Evolutionary conservation across 768 basidiomycete species (phyloP), one percentile per base, ranked within the genome.

Genomic region (Cantharellus anzutake): DNA sequence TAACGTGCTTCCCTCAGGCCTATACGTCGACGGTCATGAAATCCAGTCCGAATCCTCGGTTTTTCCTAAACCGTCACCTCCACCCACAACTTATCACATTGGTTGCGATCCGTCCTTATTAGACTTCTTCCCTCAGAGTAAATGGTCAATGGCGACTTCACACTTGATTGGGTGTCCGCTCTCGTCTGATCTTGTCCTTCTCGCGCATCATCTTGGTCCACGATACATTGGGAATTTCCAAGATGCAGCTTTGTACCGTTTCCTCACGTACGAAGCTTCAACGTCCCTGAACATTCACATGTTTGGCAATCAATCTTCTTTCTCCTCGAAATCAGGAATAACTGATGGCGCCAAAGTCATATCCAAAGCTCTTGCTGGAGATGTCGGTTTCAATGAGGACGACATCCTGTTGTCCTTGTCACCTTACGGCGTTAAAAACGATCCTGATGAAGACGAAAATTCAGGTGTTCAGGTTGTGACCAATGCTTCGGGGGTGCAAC

Each of bases 231-330:
- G 80, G 29, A 81, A 80, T 51, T 87, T 89, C 68, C 87, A 88
- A 67, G 84, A 87, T 55, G 67, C 76, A 2, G 14, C 52, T 0
- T 75, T 90, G 41, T 73, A 80, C 63, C 81, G 78, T 51, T 89
- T 89, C 67, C 71, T 91, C 55, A 92, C 88, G 0, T 92, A 91
- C 68, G 84, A 88, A 64, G 84, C 85, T 0, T 80, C 83, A 3
- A 87, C 88, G 0, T 86, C 86, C 0, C 74, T 91, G 58, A 89
- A 86, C 66, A 86, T 91, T 74, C 80, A 81, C 64, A 71, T 92
- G 16, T 73, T 75, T 37, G 52, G 35, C 7, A 7, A 37, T 7
- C 52, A 11, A 7, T 11, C 11, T 11, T 37, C 7, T 55, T 1
- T 29, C 11, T 37, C 52, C 11, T 14, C 14, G 11, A 7, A 7